phyloP scores from a whole-genome alignment of 2,329 filamentous ascomycete species.

The Alternaria hordeiaustralica region DNA sequence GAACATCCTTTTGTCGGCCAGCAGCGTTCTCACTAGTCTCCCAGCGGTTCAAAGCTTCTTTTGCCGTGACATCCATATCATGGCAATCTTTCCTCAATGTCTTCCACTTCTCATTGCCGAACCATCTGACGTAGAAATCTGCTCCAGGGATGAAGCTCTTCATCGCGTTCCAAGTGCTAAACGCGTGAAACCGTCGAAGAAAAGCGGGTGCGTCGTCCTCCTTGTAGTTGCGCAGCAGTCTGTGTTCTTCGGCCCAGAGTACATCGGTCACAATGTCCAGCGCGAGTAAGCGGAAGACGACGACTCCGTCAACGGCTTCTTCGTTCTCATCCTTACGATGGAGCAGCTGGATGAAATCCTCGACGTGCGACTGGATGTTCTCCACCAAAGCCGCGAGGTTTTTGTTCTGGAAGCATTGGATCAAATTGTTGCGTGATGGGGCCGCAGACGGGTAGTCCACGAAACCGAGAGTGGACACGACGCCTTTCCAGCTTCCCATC shows the following conservation, averaged over 20 bases:
- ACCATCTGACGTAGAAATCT: constrained; percentile 1
- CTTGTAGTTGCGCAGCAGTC: constrained; percentile 2
- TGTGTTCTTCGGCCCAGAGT: constrained; percentile 5
- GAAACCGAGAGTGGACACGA: constrained; percentile 8
- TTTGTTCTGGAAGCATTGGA: constrained; percentile 14
- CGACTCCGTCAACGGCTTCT: constrained; percentile 3
- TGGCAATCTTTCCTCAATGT: constrained; percentile 4
- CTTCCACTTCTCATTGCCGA: constrained; percentile 9
- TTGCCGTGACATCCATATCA: constrained; percentile 10
- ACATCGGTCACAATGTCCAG: constrained; percentile 14
- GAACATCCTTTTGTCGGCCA: constrained; percentile 8
- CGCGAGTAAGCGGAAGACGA: constrained; percentile 8
- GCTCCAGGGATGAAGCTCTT: constrained; percentile 8
- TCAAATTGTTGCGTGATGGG: constrained; percentile 11
- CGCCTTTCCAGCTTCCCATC: constrained; percentile 11
- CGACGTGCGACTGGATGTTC: constrained; percentile 10
- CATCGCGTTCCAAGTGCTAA: constrained; percentile 11
- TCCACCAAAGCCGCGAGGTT: constrained; percentile 10
- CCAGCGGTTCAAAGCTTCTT: constrained; percentile 6
- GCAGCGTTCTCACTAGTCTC: neutral
- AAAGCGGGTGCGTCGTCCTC: neutral
- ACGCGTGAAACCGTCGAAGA: constrained; percentile 7
- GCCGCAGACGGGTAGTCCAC: constrained; percentile 8
- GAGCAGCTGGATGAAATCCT: constrained; percentile 6
- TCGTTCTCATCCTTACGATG: neutral